These are phyloP conservation scores for Ceratocystis harringtonii DNA, from an alignment of 2,329 filamentous ascomycete genomes.

Conservation along the genomic window DNA sequence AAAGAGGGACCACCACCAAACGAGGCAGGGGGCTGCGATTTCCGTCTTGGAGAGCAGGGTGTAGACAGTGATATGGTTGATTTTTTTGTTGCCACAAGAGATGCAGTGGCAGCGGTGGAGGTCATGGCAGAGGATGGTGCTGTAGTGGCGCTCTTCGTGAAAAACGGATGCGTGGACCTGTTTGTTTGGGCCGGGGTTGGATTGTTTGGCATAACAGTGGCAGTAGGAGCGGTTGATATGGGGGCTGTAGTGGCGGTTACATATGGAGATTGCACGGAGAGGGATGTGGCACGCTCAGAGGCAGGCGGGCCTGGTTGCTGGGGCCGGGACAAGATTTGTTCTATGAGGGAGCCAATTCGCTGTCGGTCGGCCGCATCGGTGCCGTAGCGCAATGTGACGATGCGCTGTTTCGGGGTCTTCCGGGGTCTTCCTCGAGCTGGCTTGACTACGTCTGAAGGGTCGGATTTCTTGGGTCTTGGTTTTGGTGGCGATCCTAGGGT, in stretches of 20 bases:
- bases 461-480: slow-evolving; percentile 28
- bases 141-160: slow-evolving; percentile 22
- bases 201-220: neutral
- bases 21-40: slow-evolving; percentile 24
- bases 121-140: neutral
- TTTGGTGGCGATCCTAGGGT: slow-evolving; percentile 48
- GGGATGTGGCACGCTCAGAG: neutral
- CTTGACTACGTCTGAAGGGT: neutral
- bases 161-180: slow-evolving; percentile 31
- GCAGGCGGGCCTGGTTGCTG: neutral
- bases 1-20: slow-evolving; percentile 24
- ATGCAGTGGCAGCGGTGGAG: neutral
- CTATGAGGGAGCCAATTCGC: slow-evolving; percentile 43
- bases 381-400: slow-evolving; percentile 48
- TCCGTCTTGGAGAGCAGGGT: slow-evolving; percentile 33
- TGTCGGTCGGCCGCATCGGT: slow-evolving; percentile 30
- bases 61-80: slow-evolving; percentile 36
- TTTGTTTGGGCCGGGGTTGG: slow-evolving; percentile 20
- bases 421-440: slow-evolving; percentile 6
- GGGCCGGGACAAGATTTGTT: slow-evolving; percentile 7
- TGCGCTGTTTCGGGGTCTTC: slow-evolving; percentile 22
- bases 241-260: slow-evolving; percentile 18
- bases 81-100: slow-evolving; percentile 18
- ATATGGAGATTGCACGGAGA: neutral
- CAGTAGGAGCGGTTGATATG: slow-evolving; percentile 20